A percentile compares a stretch with the other conserved stretches of the same genome.
phyloP scores from a whole-genome alignment of 257 asterid genomes.

The Solanum ossicruentum region DNA sequence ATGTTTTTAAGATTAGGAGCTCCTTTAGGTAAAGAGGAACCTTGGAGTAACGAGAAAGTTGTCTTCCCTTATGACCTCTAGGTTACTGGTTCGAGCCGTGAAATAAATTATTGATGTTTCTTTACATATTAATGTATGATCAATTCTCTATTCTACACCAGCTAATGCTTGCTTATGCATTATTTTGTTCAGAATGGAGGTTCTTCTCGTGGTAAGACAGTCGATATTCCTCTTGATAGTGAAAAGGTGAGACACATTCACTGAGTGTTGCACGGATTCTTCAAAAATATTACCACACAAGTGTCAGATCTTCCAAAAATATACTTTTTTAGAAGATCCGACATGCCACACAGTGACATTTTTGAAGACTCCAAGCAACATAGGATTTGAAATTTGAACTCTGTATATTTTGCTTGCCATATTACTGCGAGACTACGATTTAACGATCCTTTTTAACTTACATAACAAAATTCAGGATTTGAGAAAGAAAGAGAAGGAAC shows the following conservation, averaged over 20 bases:
- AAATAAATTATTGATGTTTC: background rate
- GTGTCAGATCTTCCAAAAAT: too few species aligned
- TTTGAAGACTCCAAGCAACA: too few species aligned
- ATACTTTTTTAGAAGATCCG: too few species aligned
- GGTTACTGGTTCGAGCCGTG: background rate
- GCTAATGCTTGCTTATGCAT: background rate
- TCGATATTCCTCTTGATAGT: constrained; percentile 71
- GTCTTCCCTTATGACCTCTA: background rate
- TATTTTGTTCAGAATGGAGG: constrained; percentile 45
- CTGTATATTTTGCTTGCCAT: background rate
- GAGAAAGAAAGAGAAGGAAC: constrained; percentile 62
- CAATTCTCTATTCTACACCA: background rate
- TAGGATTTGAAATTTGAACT: background rate
- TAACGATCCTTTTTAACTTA: background rate
- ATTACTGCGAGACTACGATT: background rate
- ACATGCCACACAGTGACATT: too few species aligned
- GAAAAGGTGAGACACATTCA: constrained; percentile 24
- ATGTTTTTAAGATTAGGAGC: too few species aligned
- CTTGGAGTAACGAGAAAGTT: background rate
- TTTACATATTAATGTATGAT: background rate
- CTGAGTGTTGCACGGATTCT: too few species aligned
- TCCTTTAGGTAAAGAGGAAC: background rate
- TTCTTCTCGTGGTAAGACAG: constrained; percentile 51
- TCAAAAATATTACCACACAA: too few species aligned
- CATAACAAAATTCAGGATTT: constrained; percentile 32